These are phyloP conservation scores for Suillus fuscotomentosus DNA, from an alignment of 768 basidiomycete species.

Conservation along the genomic window DNA sequence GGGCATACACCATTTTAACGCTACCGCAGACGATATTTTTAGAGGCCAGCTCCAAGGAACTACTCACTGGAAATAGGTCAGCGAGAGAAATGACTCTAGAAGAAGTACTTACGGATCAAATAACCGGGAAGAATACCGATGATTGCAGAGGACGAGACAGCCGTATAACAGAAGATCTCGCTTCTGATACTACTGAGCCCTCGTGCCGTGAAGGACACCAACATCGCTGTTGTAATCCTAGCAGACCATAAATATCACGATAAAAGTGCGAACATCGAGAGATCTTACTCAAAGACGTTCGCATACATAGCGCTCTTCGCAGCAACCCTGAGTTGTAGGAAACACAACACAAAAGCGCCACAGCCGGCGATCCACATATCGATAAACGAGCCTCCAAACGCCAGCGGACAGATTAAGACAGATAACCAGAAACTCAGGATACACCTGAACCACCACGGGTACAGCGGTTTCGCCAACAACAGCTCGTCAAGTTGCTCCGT, in stretches of 20 bases:
- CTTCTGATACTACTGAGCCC: conserved; percentile 77
- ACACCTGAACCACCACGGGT: conserved; percentile 61
- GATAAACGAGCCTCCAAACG: conserved; percentile 79
- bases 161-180: conserved; percentile 86
- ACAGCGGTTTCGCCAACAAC: conserved; percentile 63
- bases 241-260: conserved; percentile 11
- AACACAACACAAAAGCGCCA: conserved; percentile 64
- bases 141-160: conserved; percentile 84
- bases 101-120: conserved; percentile 58
- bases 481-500: conserved; percentile 60
- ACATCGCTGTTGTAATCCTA: conserved; percentile 80
- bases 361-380: conserved; percentile 83
- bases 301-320: conserved; percentile 79
- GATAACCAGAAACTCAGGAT: conserved; percentile 69
- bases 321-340: conserved; percentile 73
- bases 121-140: conserved; percentile 91
- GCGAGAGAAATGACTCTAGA: not conserved
- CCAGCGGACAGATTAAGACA: conserved; percentile 77
- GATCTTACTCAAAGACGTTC: conserved; percentile 82
- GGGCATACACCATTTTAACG: conserved; percentile 87
- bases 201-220: conserved; percentile 79
- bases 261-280: not conserved
- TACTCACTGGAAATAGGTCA: conserved; percentile 53
- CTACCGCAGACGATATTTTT: conserved; percentile 84
- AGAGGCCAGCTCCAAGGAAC: conserved; percentile 80